Base-by-base conservation (phyloP, 768 basidiomycete species). In the Lentinula lateritia region DNA sequence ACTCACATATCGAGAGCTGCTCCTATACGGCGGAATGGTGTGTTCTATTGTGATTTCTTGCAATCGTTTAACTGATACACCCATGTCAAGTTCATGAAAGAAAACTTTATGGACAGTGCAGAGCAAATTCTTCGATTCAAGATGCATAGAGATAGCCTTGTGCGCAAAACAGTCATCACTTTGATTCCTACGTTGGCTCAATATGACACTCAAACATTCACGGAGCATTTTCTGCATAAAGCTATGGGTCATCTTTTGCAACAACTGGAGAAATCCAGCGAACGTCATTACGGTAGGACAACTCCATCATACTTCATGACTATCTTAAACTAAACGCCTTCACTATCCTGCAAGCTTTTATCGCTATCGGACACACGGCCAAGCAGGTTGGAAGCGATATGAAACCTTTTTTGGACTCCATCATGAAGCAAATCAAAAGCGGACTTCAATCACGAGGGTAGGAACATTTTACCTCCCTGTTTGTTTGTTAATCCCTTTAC, bases 291-390 rank as follows among this genome's bases (percentile, higher is more conserved):
- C 65, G 92, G 95, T 95, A 58, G 82, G 69, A 16, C 50, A n/a
- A 12, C 34, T 7, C 63, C 32, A 54, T 56, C 28, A 41, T 42
- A 3, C 28, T 28, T 28, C 3, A 3, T 28, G 28, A 28, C 28
- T 28, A 28, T 28, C 2, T 28, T 3, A 28, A 28, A 28, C 28
- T 28, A 2, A 28, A 28, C 28, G 28, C 28, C 28, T 2, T 28
- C 2, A 28, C 53, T 18, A 50, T 67, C 66, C 62, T 35, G 13
- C 5, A 63, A 94, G 95, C 95, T 2, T 98, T 98, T 71, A 88
- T 95, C 66, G 95, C 97, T 2, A 95, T 99, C 64, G 97, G 97
- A 0, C 93, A 97, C 68, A 92, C 96, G 54, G 94, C 97, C 1
- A 85, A 86, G 46, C 90, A 92, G 53, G 92, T 98, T 20, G 88